Evolutionary conservation across 345 rosid species (phyloP).

Genomic region (Sonneratia caseolaris): DNA sequence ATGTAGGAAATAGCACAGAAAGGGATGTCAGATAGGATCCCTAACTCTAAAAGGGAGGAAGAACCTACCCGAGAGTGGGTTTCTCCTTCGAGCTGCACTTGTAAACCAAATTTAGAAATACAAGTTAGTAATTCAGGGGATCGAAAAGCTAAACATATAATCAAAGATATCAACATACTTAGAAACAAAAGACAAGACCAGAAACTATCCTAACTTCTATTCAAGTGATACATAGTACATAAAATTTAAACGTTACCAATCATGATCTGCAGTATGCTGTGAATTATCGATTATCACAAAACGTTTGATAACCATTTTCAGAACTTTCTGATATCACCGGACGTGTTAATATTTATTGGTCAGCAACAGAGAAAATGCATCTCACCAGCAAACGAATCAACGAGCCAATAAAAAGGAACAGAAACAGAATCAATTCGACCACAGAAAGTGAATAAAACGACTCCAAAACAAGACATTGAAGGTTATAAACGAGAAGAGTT

Average conservation of each 20-base stretch:
- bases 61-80: conserved; percentile 73
- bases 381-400: not conserved
- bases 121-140: not conserved
- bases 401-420: no score
- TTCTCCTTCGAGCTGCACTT: conserved; percentile 85
- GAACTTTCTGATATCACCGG: not conserved
- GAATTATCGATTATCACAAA: not conserved
- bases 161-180: not conserved
- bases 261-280: not conserved
- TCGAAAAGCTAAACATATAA: not conserved
- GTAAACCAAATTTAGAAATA: not conserved
- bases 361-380: not conserved
- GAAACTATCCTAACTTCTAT: not conserved
- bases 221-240: not conserved
- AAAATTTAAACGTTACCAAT: no score
- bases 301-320: not conserved
- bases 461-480: not conserved
- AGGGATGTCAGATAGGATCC: not conserved
- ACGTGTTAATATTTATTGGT: not conserved
- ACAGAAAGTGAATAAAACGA: not conserved
- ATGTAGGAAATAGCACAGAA: not conserved
- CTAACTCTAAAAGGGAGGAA: not conserved
- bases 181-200: not conserved
- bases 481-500: not conserved
- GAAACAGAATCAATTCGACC: not conserved